Evolutionary conservation across 352 stramenopile species (phyloP), one percentile per base, ranked within the genome.

Genomic region (Thalassiosira livingstoniorum): DNA sequence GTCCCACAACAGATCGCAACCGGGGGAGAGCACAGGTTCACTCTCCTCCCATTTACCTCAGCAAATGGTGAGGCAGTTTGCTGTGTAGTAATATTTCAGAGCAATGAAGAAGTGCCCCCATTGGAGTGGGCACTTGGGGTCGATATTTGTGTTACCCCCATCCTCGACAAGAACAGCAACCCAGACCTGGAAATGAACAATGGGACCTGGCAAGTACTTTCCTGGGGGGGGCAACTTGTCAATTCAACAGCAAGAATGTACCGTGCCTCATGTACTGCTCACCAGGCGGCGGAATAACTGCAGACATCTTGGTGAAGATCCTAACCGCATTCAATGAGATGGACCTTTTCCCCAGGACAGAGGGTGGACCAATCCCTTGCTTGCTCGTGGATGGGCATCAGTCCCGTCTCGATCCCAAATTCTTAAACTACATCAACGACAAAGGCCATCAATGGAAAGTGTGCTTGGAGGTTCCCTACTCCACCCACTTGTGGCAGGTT

Each of bases 401-500:
- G 31, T 67, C 35, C 37, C 29, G 32, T n/a, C 54, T 80, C 18
- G 21, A 58, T 27, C 53, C 62, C 31, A 51, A n/a, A 25, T 74
- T 80, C 39, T 51, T 80, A 42, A 45, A 74, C 4, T 80, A 67
- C 23, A 66, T 80, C 21, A 74, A 80, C 53, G 55, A 62, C n/a
- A 11, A 21, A 5, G 23, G 31, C 11, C 51, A 72, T 51, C 13
- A 4, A n/a, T 80, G 72, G 72, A 73, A 74, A 43, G 72, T 74
- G 21, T 58, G 47, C n/a, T 25, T 72, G 3, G 64, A 42, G 31
- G 37, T 72, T 21, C 53, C 67, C 15, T 67, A 76, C 67, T 47
- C 54, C 25, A 78, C 69, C 10, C 43, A 23, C 34, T 39, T 78
- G 13, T 78, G 69, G 69, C 60, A 78, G 58, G 55, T 78, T 62